These are phyloP conservation scores for Camellia japonica DNA, from an alignment of 148 eudicot genomes.

Conservation along the genomic window DNA sequence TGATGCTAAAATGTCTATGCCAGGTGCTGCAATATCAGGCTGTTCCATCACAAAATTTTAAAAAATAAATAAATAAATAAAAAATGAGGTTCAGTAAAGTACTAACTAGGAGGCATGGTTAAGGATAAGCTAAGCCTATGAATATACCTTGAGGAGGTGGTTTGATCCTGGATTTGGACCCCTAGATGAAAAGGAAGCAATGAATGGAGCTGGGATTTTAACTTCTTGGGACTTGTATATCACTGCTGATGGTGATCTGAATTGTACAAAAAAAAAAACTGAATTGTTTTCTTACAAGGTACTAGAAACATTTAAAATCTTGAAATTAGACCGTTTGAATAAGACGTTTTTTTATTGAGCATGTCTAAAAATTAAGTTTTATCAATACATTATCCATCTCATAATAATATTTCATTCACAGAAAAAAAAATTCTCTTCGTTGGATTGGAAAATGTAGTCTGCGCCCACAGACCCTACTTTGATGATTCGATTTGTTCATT, in stretches of 20 bases:
- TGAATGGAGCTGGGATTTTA: conserved; percentile 61
- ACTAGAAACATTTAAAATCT: no score
- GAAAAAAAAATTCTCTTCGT: no score
- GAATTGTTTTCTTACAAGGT: no score
- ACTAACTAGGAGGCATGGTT: not conserved
- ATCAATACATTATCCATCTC: no score
- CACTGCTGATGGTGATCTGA: conserved; percentile 60
- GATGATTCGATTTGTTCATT: no score
- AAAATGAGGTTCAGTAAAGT: not conserved
- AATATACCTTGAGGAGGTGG: conserved; percentile 67
- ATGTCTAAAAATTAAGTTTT: no score
- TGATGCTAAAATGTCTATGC: conserved; percentile 76
- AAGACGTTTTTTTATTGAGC: no score
- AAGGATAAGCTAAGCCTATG: no score
- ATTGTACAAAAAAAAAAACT: not conserved
- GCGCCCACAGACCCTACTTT: no score
- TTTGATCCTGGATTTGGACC: conserved; percentile 66
- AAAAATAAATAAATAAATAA: not conserved
- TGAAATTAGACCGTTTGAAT: no score
- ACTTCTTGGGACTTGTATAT: conserved; percentile 58
- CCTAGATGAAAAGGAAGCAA: conserved; percentile 75
- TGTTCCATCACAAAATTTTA: conserved; percentile 18
- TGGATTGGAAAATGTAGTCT: no score
- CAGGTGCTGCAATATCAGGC: conserved; percentile 94
- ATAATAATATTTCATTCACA: no score